Evolutionary conservation across 164 flowering plant genomes (phyloP).

Genomic region (Chimonanthus salicifolius): DNA sequence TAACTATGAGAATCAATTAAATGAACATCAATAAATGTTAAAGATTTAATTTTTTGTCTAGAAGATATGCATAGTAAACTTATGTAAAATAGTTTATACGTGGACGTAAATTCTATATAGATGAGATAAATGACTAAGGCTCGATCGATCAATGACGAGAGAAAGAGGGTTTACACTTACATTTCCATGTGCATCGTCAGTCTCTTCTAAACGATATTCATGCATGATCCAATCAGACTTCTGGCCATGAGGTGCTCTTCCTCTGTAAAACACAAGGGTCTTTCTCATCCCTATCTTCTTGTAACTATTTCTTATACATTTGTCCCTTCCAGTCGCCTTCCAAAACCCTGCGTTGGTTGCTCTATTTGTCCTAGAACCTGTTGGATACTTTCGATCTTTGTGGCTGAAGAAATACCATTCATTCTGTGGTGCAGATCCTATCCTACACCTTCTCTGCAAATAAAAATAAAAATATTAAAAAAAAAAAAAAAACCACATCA

Average conservation of each 20-base stretch:
- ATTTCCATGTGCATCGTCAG: conserved; percentile 46
- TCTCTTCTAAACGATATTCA: conserved; percentile 87
- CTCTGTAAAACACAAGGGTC: conserved; percentile 86
- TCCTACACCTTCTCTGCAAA: conserved; percentile 71
- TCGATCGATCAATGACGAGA: not conserved
- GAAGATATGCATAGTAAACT: no score
- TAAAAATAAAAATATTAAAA: not conserved
- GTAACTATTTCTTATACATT: conserved; percentile 78
- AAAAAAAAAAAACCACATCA: not conserved
- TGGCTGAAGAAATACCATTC: conserved; percentile 99
- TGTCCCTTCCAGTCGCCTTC: conserved; percentile 97
- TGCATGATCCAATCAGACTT: conserved; percentile 99
- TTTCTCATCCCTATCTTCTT: conserved; percentile 96
- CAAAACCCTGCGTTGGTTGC: conserved; percentile 92
- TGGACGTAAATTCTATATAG: not conserved
- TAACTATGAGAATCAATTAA: no score
- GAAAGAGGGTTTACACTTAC: conserved; percentile 8
- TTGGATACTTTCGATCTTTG: conserved; percentile 94
- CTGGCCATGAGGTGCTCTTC: conserved; percentile 95
- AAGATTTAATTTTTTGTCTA: not conserved
- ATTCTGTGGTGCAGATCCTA: conserved; percentile 90
- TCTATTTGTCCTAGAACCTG: conserved; percentile 88
- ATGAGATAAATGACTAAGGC: no score
- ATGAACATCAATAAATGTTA: not conserved
- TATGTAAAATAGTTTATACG: no score